phyloP scores from a whole-genome alignment of 2,329 filamentous ascomycete species.

The Tolypocladium tundrense region DNA sequence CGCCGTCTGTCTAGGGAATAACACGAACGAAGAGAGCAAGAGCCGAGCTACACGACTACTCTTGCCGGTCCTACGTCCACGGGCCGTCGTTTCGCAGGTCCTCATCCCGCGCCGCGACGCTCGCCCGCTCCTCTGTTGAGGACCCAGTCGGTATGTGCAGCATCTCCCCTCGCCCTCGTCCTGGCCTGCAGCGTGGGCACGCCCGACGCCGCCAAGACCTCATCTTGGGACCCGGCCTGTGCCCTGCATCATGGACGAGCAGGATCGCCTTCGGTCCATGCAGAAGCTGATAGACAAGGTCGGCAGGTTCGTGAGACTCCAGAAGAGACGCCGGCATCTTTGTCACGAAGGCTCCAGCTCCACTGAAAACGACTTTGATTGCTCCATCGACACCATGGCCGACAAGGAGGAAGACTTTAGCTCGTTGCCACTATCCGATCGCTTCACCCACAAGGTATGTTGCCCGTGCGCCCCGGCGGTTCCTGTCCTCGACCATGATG shows the following conservation, averaged over 20 bases:
- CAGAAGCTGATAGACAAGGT: conserved; percentile 20
- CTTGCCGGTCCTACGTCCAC: neutral
- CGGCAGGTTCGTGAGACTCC: conserved; percentile 13
- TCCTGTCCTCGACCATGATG: neutral
- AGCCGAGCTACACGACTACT: neutral
- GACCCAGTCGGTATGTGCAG: neutral
- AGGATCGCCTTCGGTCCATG: conserved; percentile 3
- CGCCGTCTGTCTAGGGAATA: neutral
- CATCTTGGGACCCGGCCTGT: neutral
- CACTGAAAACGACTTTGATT: conserved; percentile 7
- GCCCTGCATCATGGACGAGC: neutral
- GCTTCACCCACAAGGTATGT: conserved; percentile 70
- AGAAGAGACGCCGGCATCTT: conserved; percentile 1
- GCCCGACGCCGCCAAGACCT: neutral
- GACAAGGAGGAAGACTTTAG: conserved; percentile 77
- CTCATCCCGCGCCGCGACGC: neutral
- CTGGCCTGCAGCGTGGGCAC: neutral
- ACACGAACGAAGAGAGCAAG: neutral
- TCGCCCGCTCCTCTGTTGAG: neutral
- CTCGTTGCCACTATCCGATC: conserved; percentile 65
- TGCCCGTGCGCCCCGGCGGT: neutral
- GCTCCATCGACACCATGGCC: conserved; percentile 47
- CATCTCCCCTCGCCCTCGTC: neutral
- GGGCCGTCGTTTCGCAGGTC: neutral
- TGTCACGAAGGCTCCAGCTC: conserved; percentile 8